phyloP scores from a whole-genome alignment of 1,284 basidiomycete species.

The Sporisorium iseilematis-ciliati region DNA sequence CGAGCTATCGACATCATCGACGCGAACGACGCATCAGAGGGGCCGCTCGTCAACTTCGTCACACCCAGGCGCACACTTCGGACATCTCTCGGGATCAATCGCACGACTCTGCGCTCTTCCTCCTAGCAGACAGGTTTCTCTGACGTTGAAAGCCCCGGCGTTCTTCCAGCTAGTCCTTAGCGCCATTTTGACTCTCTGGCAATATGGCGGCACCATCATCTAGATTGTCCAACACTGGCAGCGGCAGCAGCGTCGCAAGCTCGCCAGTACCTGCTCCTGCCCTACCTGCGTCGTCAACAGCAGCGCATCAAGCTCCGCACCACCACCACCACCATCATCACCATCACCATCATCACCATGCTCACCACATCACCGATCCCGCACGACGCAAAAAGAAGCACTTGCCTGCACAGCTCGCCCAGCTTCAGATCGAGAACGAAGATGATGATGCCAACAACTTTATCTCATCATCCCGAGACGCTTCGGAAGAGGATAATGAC shows the following conservation, averaged over 20 bases:
- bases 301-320: slow-evolving; percentile 11
- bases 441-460: slow-evolving; percentile 42
- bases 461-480: slow-evolving; percentile 55
- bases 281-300: slow-evolving; percentile 7
- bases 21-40: background rate
- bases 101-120: no score
- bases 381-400: slow-evolving; percentile 56
- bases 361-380: slow-evolving; percentile 51
- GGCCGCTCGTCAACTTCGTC: background rate
- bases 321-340: slow-evolving; percentile 47
- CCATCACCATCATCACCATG: slow-evolving; percentile 50
- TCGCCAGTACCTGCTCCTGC: slow-evolving; percentile 14
- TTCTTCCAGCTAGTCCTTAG: background rate
- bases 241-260: slow-evolving; percentile 39
- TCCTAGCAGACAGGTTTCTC: no score
- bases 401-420: slow-evolving; percentile 46
- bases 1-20: background rate
- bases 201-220: slow-evolving; percentile 21
- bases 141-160: background rate
- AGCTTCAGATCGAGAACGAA: slow-evolving; percentile 52
- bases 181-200: background rate
- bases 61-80: background rate
- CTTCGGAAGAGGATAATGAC: slow-evolving; percentile 58
- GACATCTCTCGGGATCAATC: no score
- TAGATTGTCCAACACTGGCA: slow-evolving; percentile 27